phyloP scores from a whole-genome alignment of 148 eudicot genomes.

The Vaccinium darrowii region DNA sequence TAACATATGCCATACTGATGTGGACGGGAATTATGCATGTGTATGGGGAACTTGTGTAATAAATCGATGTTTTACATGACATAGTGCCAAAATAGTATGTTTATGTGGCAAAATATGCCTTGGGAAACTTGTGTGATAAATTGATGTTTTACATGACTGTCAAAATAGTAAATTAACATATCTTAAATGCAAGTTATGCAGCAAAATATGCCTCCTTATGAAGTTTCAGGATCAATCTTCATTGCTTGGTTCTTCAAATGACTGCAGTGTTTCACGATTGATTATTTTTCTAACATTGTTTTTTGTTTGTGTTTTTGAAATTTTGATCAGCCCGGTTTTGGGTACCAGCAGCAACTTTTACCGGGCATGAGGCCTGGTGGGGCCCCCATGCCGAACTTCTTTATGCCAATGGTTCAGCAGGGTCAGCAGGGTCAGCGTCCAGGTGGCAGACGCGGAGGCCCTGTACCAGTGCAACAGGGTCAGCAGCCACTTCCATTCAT shows the following conservation, averaged over 20 bases:
- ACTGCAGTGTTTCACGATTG: not conserved
- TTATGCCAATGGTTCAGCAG: slow-evolving; percentile 71
- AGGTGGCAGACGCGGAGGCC: slow-evolving; percentile 58
- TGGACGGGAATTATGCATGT: not conserved
- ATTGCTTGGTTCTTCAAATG: slow-evolving; percentile 1
- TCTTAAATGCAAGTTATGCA: not conserved
- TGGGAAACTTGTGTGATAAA: not conserved
- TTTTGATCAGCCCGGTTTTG: slow-evolving; percentile 62
- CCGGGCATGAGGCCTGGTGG: slow-evolving; percentile 76
- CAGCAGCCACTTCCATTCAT: slow-evolving; percentile 64
- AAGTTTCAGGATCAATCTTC: slow-evolving; percentile 3
- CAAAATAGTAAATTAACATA: not conserved
- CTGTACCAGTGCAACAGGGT: slow-evolving; percentile 54
- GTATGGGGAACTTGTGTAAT: not conserved
- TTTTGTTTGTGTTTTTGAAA: not conserved
- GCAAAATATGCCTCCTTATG: not conserved
- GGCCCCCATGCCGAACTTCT: slow-evolving; percentile 72
- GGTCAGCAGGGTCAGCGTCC: slow-evolving; percentile 81
- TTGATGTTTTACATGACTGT: not conserved
- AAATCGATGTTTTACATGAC: not conserved
- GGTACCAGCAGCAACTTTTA: slow-evolving; percentile 79
- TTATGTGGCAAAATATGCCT: not conserved
- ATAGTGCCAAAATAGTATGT: too few relatives aligned
- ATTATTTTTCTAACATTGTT: not conserved
- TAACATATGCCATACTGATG: not conserved